Base-by-base conservation (phyloP, 495 filamentous ascomycete species). In the Aspergillus sparsus region DNA sequence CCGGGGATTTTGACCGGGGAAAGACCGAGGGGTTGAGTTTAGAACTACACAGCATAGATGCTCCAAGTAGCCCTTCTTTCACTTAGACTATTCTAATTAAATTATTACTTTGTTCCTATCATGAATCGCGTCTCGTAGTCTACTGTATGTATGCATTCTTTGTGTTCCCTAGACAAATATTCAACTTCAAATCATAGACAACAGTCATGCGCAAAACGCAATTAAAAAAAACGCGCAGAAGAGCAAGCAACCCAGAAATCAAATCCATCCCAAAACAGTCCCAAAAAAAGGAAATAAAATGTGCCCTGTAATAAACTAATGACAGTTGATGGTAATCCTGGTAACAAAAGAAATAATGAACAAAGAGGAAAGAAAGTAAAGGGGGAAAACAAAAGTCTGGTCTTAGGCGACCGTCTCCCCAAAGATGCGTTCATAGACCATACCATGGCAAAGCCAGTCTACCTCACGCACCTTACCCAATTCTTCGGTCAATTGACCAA, bases 401-500 rank as follows among this genome's bases (percentile, higher is more conserved):
- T 27, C 50, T 54, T 42, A 54, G 11, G 9, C 32, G 32, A n/a
- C 31, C 15, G 5, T 39, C 67, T 77, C 75, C 31, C 65, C 69
- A 49, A 71, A 70, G 36, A 97, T 76, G 37, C 76, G 74, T 72
- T 95, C 90, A 82, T 96, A 97, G 82, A 92, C 92, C 58, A 71
- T 56, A 31, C 84, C 85, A 76, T 97, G 95, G 45, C 86, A 84
- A 53, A 84, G 80, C 70, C 91, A 86, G 72, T 98, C 93, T 36
- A 96, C 88, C 45, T 82, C 82, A 10, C 87, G 85, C 27, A 96
- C 85, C 67, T 83, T 85, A 57, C 82, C 81, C 62, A 96, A 70
- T 74, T 89, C 87, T 12, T 96, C 93, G 12, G 92, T 89, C 62
- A 96, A 82, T 35, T 87, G 84, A 6, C 89, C 86, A n/a, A 98